Evolutionary conservation across 2,329 filamentous ascomycete genomes (phyloP).

Genomic region (Penicillium glabrum): DNA sequence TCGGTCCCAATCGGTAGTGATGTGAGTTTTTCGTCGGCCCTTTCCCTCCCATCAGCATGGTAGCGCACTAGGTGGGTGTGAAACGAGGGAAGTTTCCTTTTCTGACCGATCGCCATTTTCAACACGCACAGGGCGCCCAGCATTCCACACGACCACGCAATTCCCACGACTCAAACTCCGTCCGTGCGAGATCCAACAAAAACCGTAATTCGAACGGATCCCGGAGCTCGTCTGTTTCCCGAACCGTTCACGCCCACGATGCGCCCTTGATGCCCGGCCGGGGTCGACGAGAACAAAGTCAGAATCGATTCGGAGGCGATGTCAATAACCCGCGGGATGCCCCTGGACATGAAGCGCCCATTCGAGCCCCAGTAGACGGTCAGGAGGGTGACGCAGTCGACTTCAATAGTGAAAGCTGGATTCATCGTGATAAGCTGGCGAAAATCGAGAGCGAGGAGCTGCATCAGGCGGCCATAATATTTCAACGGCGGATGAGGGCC

Average conservation of each 20-base stretch:
- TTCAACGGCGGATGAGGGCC: conserved; percentile 37
- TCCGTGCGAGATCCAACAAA: conserved; percentile 27
- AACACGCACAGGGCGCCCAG: conserved; percentile 20
- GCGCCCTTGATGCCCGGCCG: conserved; percentile 28
- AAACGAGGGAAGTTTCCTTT: neutral
- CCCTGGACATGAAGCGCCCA: conserved; percentile 19
- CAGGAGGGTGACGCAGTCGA: conserved; percentile 20
- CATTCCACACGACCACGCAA: conserved; percentile 33
- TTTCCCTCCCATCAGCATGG: neutral
- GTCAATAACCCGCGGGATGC: conserved; percentile 36
- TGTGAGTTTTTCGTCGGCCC: conserved; percentile 28
- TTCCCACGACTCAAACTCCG: conserved; percentile 38
- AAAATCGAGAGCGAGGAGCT: conserved; percentile 53
- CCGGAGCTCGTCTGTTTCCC: conserved; percentile 40
- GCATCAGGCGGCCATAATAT: conserved; percentile 48
- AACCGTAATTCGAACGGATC: conserved; percentile 38
- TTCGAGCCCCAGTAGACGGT: conserved; percentile 23
- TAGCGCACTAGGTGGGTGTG: neutral
- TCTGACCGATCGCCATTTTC: conserved; percentile 15
- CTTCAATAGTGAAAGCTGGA: conserved; percentile 46
- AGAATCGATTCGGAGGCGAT: conserved; percentile 41
- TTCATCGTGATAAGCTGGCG: conserved; percentile 52
- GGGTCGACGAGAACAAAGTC: conserved; percentile 34
- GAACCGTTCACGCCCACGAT: conserved; percentile 31
- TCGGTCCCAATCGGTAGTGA: conserved; percentile 36